Evolutionary conservation across 208 protist genomes (phyloP).

Genomic region (Crithidia thermophila): DNA sequence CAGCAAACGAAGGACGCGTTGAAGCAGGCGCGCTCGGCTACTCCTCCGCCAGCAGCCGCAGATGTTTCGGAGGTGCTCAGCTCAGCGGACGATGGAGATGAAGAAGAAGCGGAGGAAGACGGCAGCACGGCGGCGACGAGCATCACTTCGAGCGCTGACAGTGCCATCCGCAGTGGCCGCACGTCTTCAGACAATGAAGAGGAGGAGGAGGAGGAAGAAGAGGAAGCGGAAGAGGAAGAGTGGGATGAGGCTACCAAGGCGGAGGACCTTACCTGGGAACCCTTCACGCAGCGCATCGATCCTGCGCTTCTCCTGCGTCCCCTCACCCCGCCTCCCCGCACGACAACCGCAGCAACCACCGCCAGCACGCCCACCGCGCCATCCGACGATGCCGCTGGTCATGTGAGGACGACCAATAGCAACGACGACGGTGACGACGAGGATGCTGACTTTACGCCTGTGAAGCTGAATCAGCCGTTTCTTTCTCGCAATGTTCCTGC

Average conservation of each 20-base stretch:
- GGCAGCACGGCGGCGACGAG: background rate
- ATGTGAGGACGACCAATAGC: background rate
- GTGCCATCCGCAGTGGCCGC: background rate
- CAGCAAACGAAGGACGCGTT: too few relatives aligned
- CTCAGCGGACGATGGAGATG: background rate
- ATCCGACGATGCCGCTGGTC: background rate
- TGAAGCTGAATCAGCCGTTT: conserved; percentile 8
- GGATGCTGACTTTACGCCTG: conserved; percentile 35
- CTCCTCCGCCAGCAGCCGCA: too few relatives aligned
- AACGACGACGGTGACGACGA: conserved; percentile 6
- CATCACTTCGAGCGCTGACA: background rate
- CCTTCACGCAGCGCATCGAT: conserved; percentile 27
- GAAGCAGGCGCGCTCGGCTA: too few relatives aligned
- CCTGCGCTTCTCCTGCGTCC: conserved; percentile 5
- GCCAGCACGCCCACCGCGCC: background rate
- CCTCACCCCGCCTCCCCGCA: conserved; percentile 1
- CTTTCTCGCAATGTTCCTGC: background rate
- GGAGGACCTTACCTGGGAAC: conserved; percentile 12
- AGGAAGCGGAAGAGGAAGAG: background rate
- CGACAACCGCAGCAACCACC: background rate
- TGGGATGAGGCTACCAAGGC: background rate
- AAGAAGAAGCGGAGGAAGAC: background rate
- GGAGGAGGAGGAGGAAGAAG: conserved; percentile 1
- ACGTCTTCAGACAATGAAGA: background rate
- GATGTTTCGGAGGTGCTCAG: background rate